Conservation (phyloP, 345 rosid genomes). For the Hypericum perforatum region DNA sequence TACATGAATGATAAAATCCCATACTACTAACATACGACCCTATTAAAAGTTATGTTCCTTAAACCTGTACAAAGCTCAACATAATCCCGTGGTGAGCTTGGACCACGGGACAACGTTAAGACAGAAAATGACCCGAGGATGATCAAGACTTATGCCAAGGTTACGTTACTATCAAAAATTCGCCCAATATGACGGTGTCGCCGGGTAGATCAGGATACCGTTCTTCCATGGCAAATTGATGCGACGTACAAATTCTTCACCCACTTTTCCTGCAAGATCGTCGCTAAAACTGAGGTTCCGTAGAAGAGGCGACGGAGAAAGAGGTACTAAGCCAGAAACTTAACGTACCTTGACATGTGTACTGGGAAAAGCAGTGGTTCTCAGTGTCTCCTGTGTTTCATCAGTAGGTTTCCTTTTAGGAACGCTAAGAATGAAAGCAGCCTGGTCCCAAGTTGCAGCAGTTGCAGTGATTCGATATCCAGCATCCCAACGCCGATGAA, state of each 20-base stretch:
- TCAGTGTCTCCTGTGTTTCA: slow-evolving; percentile 17
- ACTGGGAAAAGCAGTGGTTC: slow-evolving; percentile 19
- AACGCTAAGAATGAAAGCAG: slow-evolving; percentile 17
- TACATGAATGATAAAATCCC: too few species aligned
- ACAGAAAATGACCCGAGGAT: too few species aligned
- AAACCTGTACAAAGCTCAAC: too few species aligned
- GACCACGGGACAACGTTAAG: too few species aligned
- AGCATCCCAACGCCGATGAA: slow-evolving; percentile 19
- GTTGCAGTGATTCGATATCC: slow-evolving; percentile 14
- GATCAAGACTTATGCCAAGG: too few species aligned
- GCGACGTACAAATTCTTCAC: slow-evolving; percentile 1
- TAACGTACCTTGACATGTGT: slow-evolving; percentile 17
- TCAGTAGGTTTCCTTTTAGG: slow-evolving; percentile 15
- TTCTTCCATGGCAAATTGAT: slow-evolving; percentile 2
- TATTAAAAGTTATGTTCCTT: too few species aligned
- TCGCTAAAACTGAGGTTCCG: background rate
- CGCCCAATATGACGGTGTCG: too few species aligned
- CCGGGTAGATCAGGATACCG: background rate
- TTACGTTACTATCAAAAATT: too few species aligned
- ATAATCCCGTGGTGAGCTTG: too few species aligned
- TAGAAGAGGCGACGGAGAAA: background rate
- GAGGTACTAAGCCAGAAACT: background rate
- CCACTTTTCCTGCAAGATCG: background rate
- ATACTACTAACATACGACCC: too few species aligned
- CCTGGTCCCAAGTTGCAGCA: slow-evolving; percentile 21